Percentiles rank a stretch among this genome's conserved stretches.
Conservation (phyloP, 345 rosid species). For the Sapria himalayana region DNA sequence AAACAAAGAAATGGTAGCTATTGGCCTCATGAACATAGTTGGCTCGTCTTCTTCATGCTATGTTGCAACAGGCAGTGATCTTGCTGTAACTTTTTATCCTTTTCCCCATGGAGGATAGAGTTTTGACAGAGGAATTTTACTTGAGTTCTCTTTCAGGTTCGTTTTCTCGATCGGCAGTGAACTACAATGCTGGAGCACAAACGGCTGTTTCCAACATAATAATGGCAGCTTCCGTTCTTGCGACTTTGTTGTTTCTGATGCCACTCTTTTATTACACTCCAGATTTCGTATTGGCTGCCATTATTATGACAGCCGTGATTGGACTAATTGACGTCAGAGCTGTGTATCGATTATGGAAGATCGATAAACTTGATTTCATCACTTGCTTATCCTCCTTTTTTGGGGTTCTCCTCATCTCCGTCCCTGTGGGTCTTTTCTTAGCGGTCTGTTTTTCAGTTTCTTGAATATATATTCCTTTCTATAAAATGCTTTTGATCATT, state of each 20-base stretch:
- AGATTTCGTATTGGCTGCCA: constrained; percentile 62
- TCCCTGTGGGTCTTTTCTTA: constrained; percentile 67
- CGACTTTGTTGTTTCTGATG: constrained; percentile 81
- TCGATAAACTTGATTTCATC: constrained; percentile 85
- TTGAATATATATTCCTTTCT: neutral
- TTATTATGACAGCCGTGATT: constrained; percentile 78
- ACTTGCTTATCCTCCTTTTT: constrained; percentile 74
- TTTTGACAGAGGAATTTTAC: no score
- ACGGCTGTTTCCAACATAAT: constrained; percentile 71
- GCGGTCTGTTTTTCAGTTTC: constrained; percentile 31
- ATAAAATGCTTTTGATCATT: no score
- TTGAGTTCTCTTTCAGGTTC: constrained; percentile 45
- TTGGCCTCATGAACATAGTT: constrained; percentile 85
- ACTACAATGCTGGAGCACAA: constrained; percentile 81
- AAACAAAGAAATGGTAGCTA: constrained; percentile 97
- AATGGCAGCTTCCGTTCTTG: constrained; percentile 68
- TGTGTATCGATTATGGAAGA: constrained; percentile 55
- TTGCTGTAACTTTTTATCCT: neutral
- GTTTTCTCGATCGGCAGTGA: constrained; percentile 85
- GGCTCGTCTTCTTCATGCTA: constrained; percentile 90
- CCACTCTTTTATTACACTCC: constrained; percentile 91
- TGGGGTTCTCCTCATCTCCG: constrained; percentile 88
- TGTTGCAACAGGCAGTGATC: constrained; percentile 53
- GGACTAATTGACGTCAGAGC: constrained; percentile 72
- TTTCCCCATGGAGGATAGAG: no score